These are phyloP conservation scores for Hypomyces rosellus DNA, from an alignment of 2,329 filamentous ascomycete genomes.

Conservation along the genomic window DNA sequence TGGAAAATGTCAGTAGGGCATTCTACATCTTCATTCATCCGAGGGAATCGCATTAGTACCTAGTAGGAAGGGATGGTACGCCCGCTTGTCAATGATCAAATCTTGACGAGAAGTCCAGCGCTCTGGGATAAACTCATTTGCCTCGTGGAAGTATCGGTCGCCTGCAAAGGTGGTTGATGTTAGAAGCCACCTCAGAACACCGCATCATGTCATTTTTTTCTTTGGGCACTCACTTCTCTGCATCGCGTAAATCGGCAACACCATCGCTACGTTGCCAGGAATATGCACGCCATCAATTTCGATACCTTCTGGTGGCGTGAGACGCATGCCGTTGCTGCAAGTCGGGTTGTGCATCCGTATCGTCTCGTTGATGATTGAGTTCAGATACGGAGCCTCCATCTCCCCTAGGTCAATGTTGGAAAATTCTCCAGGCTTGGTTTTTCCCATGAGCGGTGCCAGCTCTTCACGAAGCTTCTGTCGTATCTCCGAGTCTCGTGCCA, in stretches of 20 bases:
- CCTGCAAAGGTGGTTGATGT: slow-evolving; percentile 22
- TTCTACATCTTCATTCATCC: not conserved
- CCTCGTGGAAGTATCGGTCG: slow-evolving; percentile 9
- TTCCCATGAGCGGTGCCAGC: slow-evolving; percentile 11
- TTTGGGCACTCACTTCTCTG: no score
- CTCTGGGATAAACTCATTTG: slow-evolving; percentile 17
- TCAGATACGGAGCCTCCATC: slow-evolving; percentile 14
- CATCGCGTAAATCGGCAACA: no score
- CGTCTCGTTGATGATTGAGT: slow-evolving; percentile 24
- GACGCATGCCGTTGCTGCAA: slow-evolving; percentile 20
- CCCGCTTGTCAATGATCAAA: slow-evolving; percentile 15
- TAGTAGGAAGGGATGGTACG: slow-evolving; percentile 9
- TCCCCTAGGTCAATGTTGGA: slow-evolving; percentile 13
- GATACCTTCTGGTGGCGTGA: slow-evolving; percentile 21
- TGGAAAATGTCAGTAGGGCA: not conserved
- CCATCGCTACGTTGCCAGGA: slow-evolving; percentile 16
- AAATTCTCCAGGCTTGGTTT: slow-evolving; percentile 16
- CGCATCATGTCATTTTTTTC: no score
- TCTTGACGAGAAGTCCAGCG: slow-evolving; percentile 18
- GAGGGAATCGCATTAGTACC: slow-evolving; percentile 2
- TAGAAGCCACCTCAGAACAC: no score
- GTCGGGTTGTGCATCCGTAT: slow-evolving; percentile 23
- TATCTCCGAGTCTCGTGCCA: not conserved
- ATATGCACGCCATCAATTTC: slow-evolving; percentile 20
- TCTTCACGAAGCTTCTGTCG: slow-evolving; percentile 12